Evolutionary conservation across 371 early-diverging fungal species (phyloP).

Genomic region (Apophysomyces variabilis): DNA sequence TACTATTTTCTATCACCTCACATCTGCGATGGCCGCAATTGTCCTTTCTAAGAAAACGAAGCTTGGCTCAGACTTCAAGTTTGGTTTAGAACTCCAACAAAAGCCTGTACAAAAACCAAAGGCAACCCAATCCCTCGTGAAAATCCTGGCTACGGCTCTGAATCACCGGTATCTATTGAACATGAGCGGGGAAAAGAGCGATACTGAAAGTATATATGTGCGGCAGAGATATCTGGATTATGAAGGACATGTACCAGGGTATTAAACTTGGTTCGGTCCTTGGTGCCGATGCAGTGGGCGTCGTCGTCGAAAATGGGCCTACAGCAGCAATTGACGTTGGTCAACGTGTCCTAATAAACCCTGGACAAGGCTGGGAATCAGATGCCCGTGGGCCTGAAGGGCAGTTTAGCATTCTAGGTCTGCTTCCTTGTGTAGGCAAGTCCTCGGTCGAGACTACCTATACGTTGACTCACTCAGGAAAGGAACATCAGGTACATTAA

Average conservation of each 20-base stretch:
- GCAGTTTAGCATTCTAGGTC: constrained; percentile 59
- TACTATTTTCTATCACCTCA: too few species aligned
- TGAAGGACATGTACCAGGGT: constrained; percentile 53
- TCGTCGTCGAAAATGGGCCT: constrained; percentile 31
- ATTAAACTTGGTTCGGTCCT: constrained; percentile 54
- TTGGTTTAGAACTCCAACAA: constrained; percentile 32
- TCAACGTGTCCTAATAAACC: constrained; percentile 58
- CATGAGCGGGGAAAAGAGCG: background rate
- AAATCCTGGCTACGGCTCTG: constrained; percentile 67
- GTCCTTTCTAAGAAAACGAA: constrained; percentile 16
- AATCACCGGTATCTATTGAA: constrained; percentile 60
- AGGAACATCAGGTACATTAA: constrained; percentile 54
- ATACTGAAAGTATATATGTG: background rate
- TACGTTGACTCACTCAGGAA: background rate
- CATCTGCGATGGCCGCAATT: constrained; percentile 17
- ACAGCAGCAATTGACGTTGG: constrained; percentile 27
- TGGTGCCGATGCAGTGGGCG: constrained; percentile 69
- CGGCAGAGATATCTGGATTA: constrained; percentile 61
- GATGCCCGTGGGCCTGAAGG: constrained; percentile 69
- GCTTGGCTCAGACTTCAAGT: constrained; percentile 17
- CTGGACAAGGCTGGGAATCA: constrained; percentile 62
- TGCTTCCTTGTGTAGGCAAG: constrained; percentile 55
- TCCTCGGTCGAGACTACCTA: background rate
- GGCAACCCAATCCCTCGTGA: constrained; percentile 53
- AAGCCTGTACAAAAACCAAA: background rate